Conservation (phyloP, 1,139 yeast genomes). For the Blastobotrys niveus region DNA sequence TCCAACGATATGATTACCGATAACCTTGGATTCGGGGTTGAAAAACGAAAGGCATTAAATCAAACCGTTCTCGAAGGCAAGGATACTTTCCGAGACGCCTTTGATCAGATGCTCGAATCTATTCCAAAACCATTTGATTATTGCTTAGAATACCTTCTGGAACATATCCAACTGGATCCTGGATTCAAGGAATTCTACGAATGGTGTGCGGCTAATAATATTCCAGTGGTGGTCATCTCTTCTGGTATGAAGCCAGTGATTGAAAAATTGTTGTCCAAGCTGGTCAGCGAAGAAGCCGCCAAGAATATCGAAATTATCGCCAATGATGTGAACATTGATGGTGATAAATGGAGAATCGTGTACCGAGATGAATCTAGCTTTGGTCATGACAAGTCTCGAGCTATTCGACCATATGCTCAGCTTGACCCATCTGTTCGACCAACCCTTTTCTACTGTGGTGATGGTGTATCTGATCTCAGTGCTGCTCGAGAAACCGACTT, state of each 20-base stretch:
- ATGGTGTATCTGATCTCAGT: conserved; percentile 90
- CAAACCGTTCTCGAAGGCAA: conserved; percentile 67
- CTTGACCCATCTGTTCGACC: conserved; percentile 43
- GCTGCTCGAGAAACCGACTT: conserved; percentile 95
- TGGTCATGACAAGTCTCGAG: conserved; percentile 90
- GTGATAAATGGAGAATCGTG: conserved; percentile 67
- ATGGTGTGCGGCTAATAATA: conserved; percentile 65
- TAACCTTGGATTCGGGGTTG: conserved; percentile 76
- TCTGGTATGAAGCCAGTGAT: conserved; percentile 94
- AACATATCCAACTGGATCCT: conserved; percentile 71
- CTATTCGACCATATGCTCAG: conserved; percentile 60
- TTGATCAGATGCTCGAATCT: conserved; percentile 76
- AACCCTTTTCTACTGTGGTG: conserved; percentile 84
- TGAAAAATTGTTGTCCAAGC: conserved; percentile 60
- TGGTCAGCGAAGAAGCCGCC: conserved; percentile 74
- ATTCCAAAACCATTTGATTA: conserved; percentile 71
- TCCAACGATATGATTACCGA: conserved; percentile 91
- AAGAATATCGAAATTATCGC: conserved; percentile 73
- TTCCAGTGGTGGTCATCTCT: conserved; percentile 72
- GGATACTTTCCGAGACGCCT: conserved; percentile 68
- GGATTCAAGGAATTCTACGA: conserved; percentile 78
- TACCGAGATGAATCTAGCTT: conserved; percentile 80
- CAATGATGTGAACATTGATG: conserved; percentile 57
- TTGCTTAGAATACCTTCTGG: conserved; percentile 54
- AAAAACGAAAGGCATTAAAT: conserved; percentile 60